phyloP scores from a whole-genome alignment of 129 eudicot species.

The Kitagawia praeruptora region DNA sequence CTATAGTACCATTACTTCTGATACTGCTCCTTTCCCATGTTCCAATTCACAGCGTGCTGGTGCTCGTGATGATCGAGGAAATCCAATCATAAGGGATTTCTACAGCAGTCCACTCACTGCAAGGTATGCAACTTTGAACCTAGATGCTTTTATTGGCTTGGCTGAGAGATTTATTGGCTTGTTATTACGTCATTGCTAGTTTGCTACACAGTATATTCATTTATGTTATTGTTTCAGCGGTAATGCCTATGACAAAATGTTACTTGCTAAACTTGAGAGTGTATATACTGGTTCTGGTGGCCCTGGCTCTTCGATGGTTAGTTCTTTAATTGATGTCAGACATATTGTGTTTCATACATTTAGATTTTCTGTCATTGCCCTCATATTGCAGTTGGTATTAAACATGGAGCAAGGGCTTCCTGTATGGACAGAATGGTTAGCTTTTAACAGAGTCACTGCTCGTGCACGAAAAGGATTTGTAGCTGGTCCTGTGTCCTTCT shows the following conservation, averaged over 20 bases:
- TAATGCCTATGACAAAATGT: slow-evolving; percentile 72
- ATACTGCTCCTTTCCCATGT: neutral
- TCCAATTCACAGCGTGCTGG: slow-evolving; percentile 60
- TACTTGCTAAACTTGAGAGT: slow-evolving; percentile 84
- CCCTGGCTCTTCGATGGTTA: slow-evolving; percentile 86
- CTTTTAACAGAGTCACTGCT: slow-evolving; percentile 71
- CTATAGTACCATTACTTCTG: neutral
- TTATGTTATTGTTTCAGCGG: slow-evolving; percentile 52
- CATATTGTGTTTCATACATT: neutral
- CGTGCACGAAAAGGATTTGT: slow-evolving; percentile 80
- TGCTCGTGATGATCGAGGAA: slow-evolving; percentile 88
- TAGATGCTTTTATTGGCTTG: neutral
- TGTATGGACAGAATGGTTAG: slow-evolving; percentile 75
- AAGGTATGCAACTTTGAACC: slow-evolving; percentile 36
- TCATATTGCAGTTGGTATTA: slow-evolving; percentile 60
- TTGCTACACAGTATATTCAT: neutral
- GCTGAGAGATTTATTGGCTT: neutral
- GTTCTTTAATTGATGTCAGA: slow-evolving; percentile 4
- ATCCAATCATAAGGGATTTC: slow-evolving; percentile 75
- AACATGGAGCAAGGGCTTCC: slow-evolving; percentile 98
- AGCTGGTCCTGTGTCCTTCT: slow-evolving; percentile 62
- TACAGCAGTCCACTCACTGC: slow-evolving; percentile 93
- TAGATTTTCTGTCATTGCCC: neutral
- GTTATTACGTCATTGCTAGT: neutral
- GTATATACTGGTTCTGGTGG: slow-evolving; percentile 84